Conservation (phyloP, 306 rosid species). For the Prunus mongolica region DNA sequence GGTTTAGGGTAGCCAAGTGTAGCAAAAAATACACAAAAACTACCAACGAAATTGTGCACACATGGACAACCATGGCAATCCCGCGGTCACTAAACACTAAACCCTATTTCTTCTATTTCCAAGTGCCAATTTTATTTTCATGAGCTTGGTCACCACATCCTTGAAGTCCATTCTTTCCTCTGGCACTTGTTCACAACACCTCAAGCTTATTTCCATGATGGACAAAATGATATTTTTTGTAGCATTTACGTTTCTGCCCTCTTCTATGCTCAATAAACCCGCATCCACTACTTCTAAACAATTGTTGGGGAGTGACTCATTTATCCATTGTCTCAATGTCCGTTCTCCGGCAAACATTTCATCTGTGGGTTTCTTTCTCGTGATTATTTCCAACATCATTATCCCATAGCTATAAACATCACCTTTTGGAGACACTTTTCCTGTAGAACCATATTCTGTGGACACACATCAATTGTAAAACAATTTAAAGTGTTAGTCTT, state of each 20-base stretch:
- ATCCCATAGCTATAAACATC: no score
- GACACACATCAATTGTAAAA: no score
- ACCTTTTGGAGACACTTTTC: no score
- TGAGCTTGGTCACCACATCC: neutral
- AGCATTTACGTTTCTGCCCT: neutral
- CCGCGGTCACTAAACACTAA: no score
- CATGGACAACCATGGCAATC: no score
- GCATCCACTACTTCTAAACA: neutral
- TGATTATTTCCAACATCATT: neutral
- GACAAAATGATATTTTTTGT: neutral
- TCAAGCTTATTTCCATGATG: neutral
- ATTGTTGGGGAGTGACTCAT: neutral
- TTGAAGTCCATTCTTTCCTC: neutral
- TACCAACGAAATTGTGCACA: no score
- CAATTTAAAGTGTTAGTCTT: no score
- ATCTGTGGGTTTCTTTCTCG: neutral
- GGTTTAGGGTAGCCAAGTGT: no score
- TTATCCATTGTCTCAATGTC: neutral
- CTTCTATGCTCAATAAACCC: neutral
- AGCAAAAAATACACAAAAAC: no score
- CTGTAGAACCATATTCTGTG: no score
- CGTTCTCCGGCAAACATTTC: neutral
- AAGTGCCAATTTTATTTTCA: neutral
- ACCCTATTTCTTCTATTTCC: neutral
- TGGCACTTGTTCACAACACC: neutral